Evolutionary conservation across 2,329 filamentous ascomycete genomes (phyloP).

Genomic region (Pestalotiopsis sp.): DNA sequence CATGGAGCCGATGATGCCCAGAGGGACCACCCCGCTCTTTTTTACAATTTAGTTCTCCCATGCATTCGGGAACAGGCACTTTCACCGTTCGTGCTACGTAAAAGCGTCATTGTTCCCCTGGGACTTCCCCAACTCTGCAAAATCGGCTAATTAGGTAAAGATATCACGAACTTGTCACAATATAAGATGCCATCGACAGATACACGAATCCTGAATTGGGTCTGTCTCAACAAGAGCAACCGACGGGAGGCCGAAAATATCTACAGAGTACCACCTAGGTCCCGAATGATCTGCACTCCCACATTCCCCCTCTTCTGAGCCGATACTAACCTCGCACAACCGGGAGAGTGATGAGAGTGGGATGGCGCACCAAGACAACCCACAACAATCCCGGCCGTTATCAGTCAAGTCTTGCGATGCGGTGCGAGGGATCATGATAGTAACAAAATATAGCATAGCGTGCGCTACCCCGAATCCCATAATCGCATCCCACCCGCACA

Average conservation of each 20-base stretch:
- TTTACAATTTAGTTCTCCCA: not conserved
- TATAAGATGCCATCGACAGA: not conserved
- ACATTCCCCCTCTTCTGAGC: not conserved
- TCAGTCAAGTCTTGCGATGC: not conserved
- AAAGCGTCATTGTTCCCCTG: not conserved
- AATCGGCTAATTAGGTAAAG: not conserved
- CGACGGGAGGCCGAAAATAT: not conserved
- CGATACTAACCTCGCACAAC: not conserved
- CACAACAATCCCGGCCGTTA: not conserved
- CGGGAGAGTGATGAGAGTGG: not conserved
- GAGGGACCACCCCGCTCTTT: not conserved
- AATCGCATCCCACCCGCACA: not conserved
- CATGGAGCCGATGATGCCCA: slow-evolving; percentile 5
- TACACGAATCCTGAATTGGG: not conserved
- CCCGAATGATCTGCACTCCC: not conserved
- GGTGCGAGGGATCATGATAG: not conserved
- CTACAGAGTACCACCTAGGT: not conserved
- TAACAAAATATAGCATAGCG: not conserved
- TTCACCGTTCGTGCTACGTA: not conserved
- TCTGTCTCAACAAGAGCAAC: not conserved
- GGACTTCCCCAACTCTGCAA: not conserved
- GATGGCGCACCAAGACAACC: not conserved
- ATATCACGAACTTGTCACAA: not conserved
- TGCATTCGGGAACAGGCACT: not conserved
- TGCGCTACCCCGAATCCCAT: not conserved